These are phyloP conservation scores for Sclerotinia sclerotiorum DNA, from an alignment of 2,329 filamentous ascomycete species.

Conservation along the genomic window DNA sequence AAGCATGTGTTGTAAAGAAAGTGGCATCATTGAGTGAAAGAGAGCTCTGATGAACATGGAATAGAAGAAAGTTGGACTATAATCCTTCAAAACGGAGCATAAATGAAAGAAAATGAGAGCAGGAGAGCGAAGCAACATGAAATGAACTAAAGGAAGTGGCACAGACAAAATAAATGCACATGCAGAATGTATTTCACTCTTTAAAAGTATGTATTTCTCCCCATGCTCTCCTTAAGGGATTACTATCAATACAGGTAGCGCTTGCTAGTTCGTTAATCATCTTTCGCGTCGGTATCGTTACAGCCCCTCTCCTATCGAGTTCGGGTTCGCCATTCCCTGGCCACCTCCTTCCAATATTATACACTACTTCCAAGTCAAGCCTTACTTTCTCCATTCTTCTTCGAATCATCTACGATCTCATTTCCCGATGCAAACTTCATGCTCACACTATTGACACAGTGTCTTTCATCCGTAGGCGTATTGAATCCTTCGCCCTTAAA, in stretches of 20 bases:
- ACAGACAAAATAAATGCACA: neutral
- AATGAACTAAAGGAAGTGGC: neutral
- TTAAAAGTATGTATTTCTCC: neutral
- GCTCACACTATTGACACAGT: conserved; percentile 94
- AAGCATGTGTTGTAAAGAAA: neutral
- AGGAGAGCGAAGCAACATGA: neutral
- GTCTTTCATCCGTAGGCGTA: conserved; percentile 90
- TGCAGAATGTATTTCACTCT: neutral
- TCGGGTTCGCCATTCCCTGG: neutral
- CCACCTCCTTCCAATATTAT: neutral
- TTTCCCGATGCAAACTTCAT: conserved; percentile 76
- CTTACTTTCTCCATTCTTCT: conserved; percentile 40
- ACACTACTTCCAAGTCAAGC: neutral
- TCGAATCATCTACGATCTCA: conserved; percentile 47
- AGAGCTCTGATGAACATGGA: no score
- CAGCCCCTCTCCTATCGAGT: neutral
- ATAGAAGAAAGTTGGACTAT: neutral
- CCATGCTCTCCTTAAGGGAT: neutral
- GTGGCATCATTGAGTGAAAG: neutral
- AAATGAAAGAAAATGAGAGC: neutral
- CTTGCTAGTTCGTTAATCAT: conserved; percentile 1
- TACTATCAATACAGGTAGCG: conserved; percentile 11
- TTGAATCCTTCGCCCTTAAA: conserved; percentile 85
- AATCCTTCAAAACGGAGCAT: neutral
- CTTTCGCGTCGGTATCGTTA: neutral